Conservation (phyloP, 345 rosid species). For the Gossypium stocksii region DNA sequence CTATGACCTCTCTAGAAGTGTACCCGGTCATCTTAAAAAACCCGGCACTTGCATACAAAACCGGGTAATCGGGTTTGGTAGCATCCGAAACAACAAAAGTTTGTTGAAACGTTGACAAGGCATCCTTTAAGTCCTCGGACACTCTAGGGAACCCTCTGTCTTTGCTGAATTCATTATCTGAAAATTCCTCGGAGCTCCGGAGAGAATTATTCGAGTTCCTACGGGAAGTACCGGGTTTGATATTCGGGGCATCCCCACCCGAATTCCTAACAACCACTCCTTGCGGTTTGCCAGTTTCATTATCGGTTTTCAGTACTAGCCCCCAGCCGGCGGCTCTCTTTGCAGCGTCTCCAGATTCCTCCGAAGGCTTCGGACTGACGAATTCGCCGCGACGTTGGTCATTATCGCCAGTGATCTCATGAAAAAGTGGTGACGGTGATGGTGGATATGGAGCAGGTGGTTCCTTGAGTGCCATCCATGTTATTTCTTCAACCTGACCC, state of each 20-base stretch:
- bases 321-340: conserved; percentile 99
- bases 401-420: conserved; percentile 3
- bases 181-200: conserved; percentile 68
- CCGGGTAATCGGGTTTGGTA: conserved; percentile 83
- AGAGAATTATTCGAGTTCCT: conserved; percentile 66
- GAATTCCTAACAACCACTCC: conserved; percentile 70
- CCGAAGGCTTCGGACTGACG: conserved; percentile 1
- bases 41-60: conserved; percentile 94
- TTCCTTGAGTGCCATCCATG: conserved; percentile 93
- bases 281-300: conserved; percentile 77
- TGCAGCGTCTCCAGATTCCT: conserved; percentile 51
- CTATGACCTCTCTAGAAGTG: conserved; percentile 83
- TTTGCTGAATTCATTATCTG: conserved; percentile 44
- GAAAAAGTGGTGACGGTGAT: conserved; percentile 9
- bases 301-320: conserved; percentile 65
- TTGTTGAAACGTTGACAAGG: conserved; percentile 84
- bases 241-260: conserved; percentile 63
- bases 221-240: conserved; percentile 38
- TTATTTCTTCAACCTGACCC: conserved; percentile 41
- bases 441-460: conserved; percentile 21
- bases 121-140: conserved; percentile 74
- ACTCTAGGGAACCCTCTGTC: conserved; percentile 61
- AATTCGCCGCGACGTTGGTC: conserved; percentile 1
- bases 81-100: conserved; percentile 97
- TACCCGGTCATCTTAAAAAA: conserved; percentile 97